phyloP scores from a whole-genome alignment of 345 rosid genomes.

The Brassica incana region DNA sequence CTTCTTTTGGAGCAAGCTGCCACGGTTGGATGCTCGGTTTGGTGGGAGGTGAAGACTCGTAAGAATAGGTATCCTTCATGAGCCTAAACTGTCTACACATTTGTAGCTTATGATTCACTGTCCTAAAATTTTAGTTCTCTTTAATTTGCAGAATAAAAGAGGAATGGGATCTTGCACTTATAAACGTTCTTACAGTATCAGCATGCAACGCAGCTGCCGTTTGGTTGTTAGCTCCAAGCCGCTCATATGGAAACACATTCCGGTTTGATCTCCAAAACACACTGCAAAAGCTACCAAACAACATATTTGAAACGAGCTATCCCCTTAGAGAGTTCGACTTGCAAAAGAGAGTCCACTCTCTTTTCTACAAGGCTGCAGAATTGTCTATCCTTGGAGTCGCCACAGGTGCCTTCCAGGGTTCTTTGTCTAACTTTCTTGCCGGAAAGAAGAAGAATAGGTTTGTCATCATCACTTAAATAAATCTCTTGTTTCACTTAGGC shows the following conservation, averaged over 20 bases:
- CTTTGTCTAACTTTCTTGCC: slow-evolving; percentile 65
- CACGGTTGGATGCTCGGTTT: slow-evolving; percentile 78
- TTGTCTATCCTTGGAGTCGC: slow-evolving; percentile 74
- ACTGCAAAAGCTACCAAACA: slow-evolving; percentile 92
- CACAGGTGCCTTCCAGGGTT: slow-evolving; percentile 84
- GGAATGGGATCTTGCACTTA: slow-evolving; percentile 94
- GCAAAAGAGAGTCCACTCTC: slow-evolving; percentile 84
- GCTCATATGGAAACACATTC: slow-evolving; percentile 90
- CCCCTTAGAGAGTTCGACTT: slow-evolving; percentile 86
- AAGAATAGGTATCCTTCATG: slow-evolving; percentile 60
- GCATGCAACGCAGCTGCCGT: slow-evolving; percentile 85
- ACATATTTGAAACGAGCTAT: slow-evolving; percentile 85
- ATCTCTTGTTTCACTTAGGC: not conserved
- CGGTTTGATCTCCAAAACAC: slow-evolving; percentile 92
- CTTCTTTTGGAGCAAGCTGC: slow-evolving; percentile 87
- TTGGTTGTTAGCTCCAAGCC: slow-evolving; percentile 93
- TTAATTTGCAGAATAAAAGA: slow-evolving; percentile 60
- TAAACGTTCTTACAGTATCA: slow-evolving; percentile 76
- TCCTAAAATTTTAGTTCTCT: slow-evolving; percentile 2
- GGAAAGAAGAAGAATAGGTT: slow-evolving; percentile 75
- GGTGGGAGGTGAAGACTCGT: slow-evolving; percentile 91
- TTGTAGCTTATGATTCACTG: slow-evolving; percentile 9
- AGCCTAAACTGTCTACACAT: not conserved
- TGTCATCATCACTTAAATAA: slow-evolving; percentile 2
- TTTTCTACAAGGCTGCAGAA: slow-evolving; percentile 86